These are phyloP conservation scores for Pulveroboletus frians DNA, from an alignment of 768 basidiomycete genomes.

Conservation along the genomic window DNA sequence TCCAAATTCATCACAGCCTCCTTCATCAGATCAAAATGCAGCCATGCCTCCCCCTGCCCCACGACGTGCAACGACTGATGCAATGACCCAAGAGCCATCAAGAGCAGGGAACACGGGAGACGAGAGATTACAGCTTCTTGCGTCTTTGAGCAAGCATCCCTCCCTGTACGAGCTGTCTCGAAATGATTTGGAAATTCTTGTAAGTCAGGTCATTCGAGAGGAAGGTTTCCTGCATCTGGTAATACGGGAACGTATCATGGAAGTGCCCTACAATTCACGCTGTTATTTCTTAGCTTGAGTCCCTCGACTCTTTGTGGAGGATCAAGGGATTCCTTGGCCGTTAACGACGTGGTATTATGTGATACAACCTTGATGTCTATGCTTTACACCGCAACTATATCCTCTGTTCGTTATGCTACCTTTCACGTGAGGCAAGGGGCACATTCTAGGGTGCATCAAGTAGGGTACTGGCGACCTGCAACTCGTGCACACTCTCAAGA, in stretches of 20 bases:
- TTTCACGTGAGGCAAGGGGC: not conserved
- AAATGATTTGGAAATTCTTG: constrained; percentile 48
- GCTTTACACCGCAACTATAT: not conserved
- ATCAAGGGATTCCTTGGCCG: constrained; percentile 36
- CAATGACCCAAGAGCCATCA: constrained; percentile 5
- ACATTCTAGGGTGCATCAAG: constrained; percentile 30
- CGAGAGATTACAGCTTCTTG: constrained; percentile 25
- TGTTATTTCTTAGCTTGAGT: constrained; percentile 41
- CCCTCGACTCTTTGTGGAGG: constrained; percentile 50
- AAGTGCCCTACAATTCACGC: constrained; percentile 9
- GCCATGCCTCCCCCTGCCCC: constrained; percentile 30
- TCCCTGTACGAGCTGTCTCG: constrained; percentile 51
- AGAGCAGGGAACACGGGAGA: constrained; percentile 1
- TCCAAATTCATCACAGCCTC: constrained; percentile 32
- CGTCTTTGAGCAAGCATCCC: constrained; percentile 41
- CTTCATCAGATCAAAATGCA: constrained; percentile 22
- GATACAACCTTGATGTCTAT: not conserved
- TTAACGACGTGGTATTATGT: not conserved
- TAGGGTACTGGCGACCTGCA: constrained; percentile 50
- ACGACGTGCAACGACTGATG: constrained; percentile 7
- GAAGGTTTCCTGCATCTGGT: constrained; percentile 78
- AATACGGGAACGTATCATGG: constrained; percentile 15
- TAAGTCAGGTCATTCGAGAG: constrained; percentile 61
- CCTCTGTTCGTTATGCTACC: not conserved
- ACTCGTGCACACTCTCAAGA: constrained; percentile 61